phyloP scores from a whole-genome alignment of 441 rosid genomes.

The Geranium incanum region DNA sequence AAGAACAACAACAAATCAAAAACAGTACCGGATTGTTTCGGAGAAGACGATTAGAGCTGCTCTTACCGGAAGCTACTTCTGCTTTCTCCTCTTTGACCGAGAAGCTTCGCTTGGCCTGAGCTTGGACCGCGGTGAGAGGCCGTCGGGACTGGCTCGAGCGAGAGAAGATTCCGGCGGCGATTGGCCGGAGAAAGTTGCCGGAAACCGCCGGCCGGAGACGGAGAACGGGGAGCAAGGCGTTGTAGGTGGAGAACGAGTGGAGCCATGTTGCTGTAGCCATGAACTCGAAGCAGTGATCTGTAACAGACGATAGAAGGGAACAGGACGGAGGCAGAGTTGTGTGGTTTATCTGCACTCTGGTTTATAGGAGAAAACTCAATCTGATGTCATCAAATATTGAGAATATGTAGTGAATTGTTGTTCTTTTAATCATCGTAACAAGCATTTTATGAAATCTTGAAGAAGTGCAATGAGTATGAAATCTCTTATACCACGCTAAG shows the following conservation, averaged over 20 bases:
- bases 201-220: slow-evolving; percentile 26
- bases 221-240: slow-evolving; percentile 34
- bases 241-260: slow-evolving; percentile 33
- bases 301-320: too few species aligned
- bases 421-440: too few species aligned
- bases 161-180: slow-evolving; percentile 26
- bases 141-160: slow-evolving; percentile 23
- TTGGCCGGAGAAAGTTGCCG: slow-evolving; percentile 18
- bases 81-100: slow-evolving; percentile 21
- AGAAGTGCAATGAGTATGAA: too few species aligned
- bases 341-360: too few species aligned
- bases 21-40: neutral
- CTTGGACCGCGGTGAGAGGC: slow-evolving; percentile 24
- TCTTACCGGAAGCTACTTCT: slow-evolving; percentile 37
- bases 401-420: too few species aligned
- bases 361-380: too few species aligned
- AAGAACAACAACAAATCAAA: neutral
- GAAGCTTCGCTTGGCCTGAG: slow-evolving; percentile 51
- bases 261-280: slow-evolving; percentile 42
- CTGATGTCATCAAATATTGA: too few species aligned
- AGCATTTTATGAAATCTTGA: too few species aligned
- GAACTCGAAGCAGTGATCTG: slow-evolving; percentile 4
- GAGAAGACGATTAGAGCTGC: neutral
- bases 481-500: too few species aligned
- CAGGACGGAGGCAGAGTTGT: too few species aligned